These are phyloP conservation scores for Debaryomyces maramus DNA, from an alignment of 805 yeast species.

Conservation along the genomic window DNA sequence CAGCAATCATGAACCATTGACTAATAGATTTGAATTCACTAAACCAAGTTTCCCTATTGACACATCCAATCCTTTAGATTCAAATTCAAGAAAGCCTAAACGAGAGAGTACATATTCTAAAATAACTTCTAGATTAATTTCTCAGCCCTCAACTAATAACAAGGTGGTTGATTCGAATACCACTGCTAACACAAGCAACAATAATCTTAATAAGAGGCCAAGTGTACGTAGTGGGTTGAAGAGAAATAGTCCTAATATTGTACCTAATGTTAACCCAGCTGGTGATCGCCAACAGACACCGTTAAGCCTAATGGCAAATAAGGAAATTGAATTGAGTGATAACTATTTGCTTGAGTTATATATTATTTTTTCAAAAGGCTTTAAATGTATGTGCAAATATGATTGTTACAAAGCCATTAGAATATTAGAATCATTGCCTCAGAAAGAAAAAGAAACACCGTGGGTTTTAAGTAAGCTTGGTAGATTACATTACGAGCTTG, in stretches of 20 bases:
- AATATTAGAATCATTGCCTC: conserved; percentile 62
- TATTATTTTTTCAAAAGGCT: conserved; percentile 58
- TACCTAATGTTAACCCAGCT: conserved; percentile 10
- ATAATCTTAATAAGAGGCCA: conserved; percentile 6
- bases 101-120: conserved; percentile 41
- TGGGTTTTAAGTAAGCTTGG: conserved; percentile 85
- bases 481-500: conserved; percentile 80
- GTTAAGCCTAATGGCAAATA: conserved; percentile 13
- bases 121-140: conserved; percentile 48
- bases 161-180: conserved; percentile 4
- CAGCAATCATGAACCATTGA: background rate
- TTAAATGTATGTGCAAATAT: conserved; percentile 57
- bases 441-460: conserved; percentile 65
- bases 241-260: conserved; percentile 22
- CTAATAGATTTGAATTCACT: conserved; percentile 26
- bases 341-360: conserved; percentile 49
- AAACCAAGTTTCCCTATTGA: conserved; percentile 29
- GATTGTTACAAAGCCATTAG: conserved; percentile 83
- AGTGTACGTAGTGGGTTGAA: conserved; percentile 16
- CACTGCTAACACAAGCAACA: conserved; percentile 5
- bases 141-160: conserved; percentile 32
- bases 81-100: conserved; percentile 21
- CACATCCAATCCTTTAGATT: conserved; percentile 3
- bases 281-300: conserved; percentile 14
- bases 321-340: conserved; percentile 34